phyloP scores from a whole-genome alignment of 2,329 filamentous ascomycete species.

The Zymoseptoria crescenta region DNA sequence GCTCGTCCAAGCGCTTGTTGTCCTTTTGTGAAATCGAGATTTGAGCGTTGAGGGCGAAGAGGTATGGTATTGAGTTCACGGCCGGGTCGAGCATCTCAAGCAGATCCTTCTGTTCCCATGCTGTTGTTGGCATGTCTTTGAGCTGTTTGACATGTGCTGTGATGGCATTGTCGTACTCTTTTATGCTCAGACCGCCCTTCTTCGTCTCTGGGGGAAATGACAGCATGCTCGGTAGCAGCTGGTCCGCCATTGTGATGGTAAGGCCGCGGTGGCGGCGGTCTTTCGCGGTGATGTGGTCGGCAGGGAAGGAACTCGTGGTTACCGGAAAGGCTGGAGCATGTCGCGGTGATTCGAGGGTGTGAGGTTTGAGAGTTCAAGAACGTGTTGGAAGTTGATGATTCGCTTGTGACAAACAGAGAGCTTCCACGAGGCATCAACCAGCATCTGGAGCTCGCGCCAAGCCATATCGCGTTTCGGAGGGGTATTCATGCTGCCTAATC shows the following conservation, averaged over 20 bases:
- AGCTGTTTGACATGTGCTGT: slow-evolving; percentile 31
- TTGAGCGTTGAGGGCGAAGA: slow-evolving; percentile 44
- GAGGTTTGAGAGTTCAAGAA: neutral
- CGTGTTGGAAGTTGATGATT: neutral
- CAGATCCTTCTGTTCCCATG: slow-evolving; percentile 34
- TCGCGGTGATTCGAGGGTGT: neutral
- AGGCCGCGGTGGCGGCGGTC: neutral
- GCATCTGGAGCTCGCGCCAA: neutral
- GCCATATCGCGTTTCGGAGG: neutral
- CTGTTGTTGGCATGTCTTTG: slow-evolving; percentile 29
- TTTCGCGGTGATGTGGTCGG: slow-evolving; percentile 3
- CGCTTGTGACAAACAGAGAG: neutral
- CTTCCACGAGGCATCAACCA: neutral
- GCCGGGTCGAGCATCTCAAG: slow-evolving; percentile 47
- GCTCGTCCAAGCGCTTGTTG: slow-evolving; percentile 31
- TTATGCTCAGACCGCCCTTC: slow-evolving; percentile 22
- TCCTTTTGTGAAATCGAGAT: slow-evolving; percentile 14
- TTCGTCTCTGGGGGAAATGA: slow-evolving; percentile 29
- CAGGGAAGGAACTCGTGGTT: neutral
- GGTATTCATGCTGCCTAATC: neutral
- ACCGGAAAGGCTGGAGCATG: neutral
- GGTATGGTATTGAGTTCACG: slow-evolving; percentile 52
- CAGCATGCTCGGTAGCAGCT: slow-evolving; percentile 16
- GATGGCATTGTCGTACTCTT: slow-evolving; percentile 34
- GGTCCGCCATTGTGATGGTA: slow-evolving; percentile 20